Evolutionary conservation across 768 basidiomycete species (phyloP).

Genomic region (Amanita pseudoporphyria): DNA sequence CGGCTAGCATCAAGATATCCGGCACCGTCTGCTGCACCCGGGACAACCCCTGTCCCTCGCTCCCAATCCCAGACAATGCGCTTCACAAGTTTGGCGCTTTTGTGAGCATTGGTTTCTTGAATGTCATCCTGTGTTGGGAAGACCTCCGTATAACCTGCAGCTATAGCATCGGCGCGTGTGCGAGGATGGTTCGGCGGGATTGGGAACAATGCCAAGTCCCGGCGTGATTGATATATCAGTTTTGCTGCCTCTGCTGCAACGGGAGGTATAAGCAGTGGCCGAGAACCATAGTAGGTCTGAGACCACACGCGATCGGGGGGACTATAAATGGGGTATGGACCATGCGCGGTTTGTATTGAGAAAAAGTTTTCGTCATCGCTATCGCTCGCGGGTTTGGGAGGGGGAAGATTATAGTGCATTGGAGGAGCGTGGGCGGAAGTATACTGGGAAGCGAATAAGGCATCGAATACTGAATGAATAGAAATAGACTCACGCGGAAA

Average conservation of each 20-base stretch:
- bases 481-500: slow-evolving; percentile 27
- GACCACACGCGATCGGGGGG: slow-evolving; percentile 13
- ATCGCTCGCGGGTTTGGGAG: slow-evolving; percentile 15
- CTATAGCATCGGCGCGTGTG: slow-evolving; percentile 18
- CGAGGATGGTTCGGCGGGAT: slow-evolving; percentile 30
- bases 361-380: slow-evolving; percentile 8
- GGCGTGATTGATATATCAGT: slow-evolving; percentile 50
- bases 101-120: slow-evolving; percentile 40
- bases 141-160: slow-evolving; percentile 14
- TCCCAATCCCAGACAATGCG: slow-evolving; percentile 21
- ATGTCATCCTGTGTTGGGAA: slow-evolving; percentile 52
- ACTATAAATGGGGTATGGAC: slow-evolving; percentile 38
- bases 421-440: slow-evolving; percentile 51
- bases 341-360: slow-evolving; percentile 27
- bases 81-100: slow-evolving; percentile 21
- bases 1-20: slow-evolving; percentile 23
- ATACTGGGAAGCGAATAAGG: slow-evolving; percentile 28
- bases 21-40: slow-evolving; percentile 12
- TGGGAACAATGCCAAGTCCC: slow-evolving; percentile 36
- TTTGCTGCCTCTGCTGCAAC: slow-evolving; percentile 49
- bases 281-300: slow-evolving; percentile 21
- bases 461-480: slow-evolving; percentile 4
- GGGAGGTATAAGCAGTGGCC: slow-evolving; percentile 25
- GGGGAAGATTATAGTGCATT: slow-evolving; percentile 47
- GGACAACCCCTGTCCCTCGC: slow-evolving; percentile 6